These are phyloP conservation scores for Carex kokanica DNA, from an alignment of 176 grass and related monocot species.

Conservation along the genomic window DNA sequence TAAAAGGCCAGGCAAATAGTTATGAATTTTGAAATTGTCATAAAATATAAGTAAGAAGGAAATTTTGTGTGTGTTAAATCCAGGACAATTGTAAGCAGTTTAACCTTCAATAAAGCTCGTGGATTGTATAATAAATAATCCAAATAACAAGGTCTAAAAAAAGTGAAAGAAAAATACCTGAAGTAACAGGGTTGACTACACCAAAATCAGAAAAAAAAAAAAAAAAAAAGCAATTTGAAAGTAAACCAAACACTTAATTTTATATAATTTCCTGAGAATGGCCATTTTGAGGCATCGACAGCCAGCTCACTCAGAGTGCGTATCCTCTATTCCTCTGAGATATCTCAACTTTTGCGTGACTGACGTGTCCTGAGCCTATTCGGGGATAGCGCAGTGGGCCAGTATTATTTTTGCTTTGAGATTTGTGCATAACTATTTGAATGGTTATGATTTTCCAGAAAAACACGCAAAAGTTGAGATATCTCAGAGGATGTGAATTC, in stretches of 20 bases:
- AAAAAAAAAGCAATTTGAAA: background rate
- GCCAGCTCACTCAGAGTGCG: no score
- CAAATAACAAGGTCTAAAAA: background rate
- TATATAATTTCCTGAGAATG: background rate
- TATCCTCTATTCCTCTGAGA: no score
- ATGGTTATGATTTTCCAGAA: no score
- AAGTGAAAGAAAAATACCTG: background rate
- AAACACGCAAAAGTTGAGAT: no score
- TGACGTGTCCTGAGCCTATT: no score
- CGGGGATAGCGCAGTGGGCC: no score
- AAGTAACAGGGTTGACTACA: constrained; percentile 9
- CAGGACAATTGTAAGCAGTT: background rate
- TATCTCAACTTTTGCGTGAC: no score
- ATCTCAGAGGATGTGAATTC: no score
- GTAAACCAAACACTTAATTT: background rate
- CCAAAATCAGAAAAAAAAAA: constrained; percentile 6
- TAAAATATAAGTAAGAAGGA: background rate
- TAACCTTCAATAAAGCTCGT: background rate
- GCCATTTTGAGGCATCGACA: background rate
- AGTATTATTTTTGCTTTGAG: no score
- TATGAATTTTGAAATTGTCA: background rate
- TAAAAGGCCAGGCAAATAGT: background rate
- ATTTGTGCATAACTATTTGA: no score
- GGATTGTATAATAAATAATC: background rate
- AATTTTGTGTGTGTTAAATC: no score